Conservation (phyloP, 2,329 filamentous ascomycete genomes). For the Juglanconis oblonga region DNA sequence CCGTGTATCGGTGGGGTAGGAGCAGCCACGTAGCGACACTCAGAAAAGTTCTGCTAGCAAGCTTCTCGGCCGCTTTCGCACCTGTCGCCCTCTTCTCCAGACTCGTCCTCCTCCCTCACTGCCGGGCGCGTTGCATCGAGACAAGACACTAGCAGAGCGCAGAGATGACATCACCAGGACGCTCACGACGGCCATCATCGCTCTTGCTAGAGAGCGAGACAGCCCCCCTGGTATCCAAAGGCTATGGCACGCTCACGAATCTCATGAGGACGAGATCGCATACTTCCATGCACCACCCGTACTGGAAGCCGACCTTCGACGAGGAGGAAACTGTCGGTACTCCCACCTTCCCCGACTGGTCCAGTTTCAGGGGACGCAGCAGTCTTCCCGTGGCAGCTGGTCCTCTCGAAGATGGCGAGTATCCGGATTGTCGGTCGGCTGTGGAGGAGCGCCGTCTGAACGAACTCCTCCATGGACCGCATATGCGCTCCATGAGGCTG, state of each 20-base stretch:
- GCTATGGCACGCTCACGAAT: slow-evolving; percentile 31
- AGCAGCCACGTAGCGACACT: no score
- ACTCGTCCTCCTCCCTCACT: background rate
- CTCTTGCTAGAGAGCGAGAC: slow-evolving; percentile 41
- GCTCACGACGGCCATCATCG: slow-evolving; percentile 24
- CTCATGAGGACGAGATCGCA: slow-evolving; percentile 48
- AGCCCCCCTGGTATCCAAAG: slow-evolving; percentile 48
- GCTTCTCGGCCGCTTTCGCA: background rate
- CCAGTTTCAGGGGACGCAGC: slow-evolving; percentile 18
- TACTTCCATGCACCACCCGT: slow-evolving; percentile 18
- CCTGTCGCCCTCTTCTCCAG: background rate
- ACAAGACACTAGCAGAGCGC: slow-evolving; percentile 54
- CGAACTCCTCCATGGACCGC: slow-evolving; percentile 61
- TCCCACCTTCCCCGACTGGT: slow-evolving; percentile 15
- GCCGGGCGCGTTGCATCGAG: background rate
- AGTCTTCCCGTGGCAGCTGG: background rate
- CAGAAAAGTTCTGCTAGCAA: background rate
- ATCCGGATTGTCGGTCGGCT: slow-evolving; percentile 42
- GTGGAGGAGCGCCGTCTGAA: slow-evolving; percentile 58
- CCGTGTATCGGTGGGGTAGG: no score
- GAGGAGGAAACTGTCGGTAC: slow-evolving; percentile 13
- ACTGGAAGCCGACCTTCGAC: slow-evolving; percentile 11
- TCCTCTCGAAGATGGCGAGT: slow-evolving; percentile 21
- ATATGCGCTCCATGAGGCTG: slow-evolving; percentile 78
- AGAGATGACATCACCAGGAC: slow-evolving; percentile 36